A percentile compares a stretch with the other conserved stretches of the same genome.
These are phyloP conservation scores for Silene conica DNA, from an alignment of 148 eudicot species.

Conservation along the genomic window DNA sequence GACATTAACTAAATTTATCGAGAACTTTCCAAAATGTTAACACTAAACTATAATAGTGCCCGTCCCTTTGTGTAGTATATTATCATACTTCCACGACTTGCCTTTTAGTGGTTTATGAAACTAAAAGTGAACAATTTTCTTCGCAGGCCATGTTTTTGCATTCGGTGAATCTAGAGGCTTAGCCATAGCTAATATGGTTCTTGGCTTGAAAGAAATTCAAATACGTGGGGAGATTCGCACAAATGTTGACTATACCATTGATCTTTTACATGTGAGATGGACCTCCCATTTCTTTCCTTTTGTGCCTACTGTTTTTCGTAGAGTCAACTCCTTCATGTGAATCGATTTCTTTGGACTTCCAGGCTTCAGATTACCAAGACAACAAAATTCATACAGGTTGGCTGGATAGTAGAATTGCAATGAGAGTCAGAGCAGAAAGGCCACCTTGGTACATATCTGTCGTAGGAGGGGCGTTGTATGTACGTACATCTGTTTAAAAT, in stretches of 20 bases:
- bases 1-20: neutral
- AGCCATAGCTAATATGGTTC: constrained; percentile 98
- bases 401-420: constrained; percentile 98
- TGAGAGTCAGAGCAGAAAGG: constrained; percentile 99
- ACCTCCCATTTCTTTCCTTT: neutral
- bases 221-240: constrained; percentile 98
- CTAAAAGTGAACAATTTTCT: constrained; percentile 9
- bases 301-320: neutral
- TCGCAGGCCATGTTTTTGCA: constrained; percentile 95
- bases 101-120: neutral
- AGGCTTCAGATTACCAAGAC: constrained; percentile 91
- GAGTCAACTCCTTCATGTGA: neutral
- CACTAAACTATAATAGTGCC: no score
- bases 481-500: constrained; percentile 36
- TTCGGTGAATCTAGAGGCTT: constrained; percentile 95
- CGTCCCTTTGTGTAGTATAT: no score
- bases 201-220: constrained; percentile 97
- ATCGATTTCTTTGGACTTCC: constrained; percentile 15
- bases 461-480: constrained; percentile 97
- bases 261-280: constrained; percentile 75
- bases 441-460: constrained; percentile 99
- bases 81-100: neutral
- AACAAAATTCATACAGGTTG: constrained; percentile 98
- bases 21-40: no score
- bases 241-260: constrained; percentile 96